phyloP scores from a whole-genome alignment of 202 grass and related monocot genomes.

The Saccharum hybrid region DNA sequence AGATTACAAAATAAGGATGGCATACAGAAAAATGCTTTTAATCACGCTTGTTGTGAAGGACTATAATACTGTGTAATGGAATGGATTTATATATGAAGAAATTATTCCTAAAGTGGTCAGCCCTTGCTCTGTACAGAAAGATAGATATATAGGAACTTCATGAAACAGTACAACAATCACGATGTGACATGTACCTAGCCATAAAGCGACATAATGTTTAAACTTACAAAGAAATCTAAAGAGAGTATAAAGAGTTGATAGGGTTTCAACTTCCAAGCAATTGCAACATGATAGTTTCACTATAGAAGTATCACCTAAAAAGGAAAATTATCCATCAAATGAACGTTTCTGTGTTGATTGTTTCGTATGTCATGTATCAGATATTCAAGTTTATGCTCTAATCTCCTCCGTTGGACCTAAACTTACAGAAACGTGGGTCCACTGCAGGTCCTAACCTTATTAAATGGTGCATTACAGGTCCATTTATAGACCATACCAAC shows the following conservation, averaged over 20 bases:
- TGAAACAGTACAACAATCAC: background rate
- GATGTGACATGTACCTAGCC: background rate
- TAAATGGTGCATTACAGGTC: too few species aligned
- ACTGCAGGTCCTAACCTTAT: too few species aligned
- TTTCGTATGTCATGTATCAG: background rate
- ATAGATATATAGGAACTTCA: constrained; percentile 22
- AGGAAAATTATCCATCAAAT: background rate
- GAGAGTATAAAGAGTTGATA: constrained; percentile 1
- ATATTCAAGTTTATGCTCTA: background rate
- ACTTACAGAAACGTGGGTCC: too few species aligned
- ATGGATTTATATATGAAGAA: constrained; percentile 1
- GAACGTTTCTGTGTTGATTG: background rate
- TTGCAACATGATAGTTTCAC: background rate
- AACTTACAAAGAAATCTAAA: background rate
- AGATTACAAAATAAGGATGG: constrained; percentile 15
- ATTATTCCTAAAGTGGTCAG: background rate
- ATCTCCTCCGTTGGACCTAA: background rate
- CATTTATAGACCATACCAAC: too few species aligned
- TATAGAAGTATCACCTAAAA: background rate
- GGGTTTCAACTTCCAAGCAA: constrained; percentile 10
- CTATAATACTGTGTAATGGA: background rate
- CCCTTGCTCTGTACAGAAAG: background rate
- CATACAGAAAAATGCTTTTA: background rate
- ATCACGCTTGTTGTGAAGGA: background rate
- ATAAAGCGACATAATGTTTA: background rate